phyloP scores from a whole-genome alignment of 208 protist genomes.

The Crithidia brevicula region DNA sequence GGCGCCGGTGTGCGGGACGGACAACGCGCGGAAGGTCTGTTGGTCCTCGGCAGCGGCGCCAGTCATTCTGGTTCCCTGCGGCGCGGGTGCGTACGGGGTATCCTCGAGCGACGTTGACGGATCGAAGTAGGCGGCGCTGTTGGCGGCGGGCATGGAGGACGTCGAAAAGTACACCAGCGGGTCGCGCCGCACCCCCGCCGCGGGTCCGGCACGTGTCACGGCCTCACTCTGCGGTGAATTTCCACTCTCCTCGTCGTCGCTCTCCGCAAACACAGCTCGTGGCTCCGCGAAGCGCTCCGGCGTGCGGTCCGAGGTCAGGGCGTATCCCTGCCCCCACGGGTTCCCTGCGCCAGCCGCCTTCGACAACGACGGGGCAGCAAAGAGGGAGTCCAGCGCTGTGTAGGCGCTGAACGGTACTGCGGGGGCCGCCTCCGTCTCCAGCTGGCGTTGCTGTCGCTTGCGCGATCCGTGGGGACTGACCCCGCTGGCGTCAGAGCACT shows the following conservation, averaged over 20 bases:
- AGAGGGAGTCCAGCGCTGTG: constrained; percentile 15
- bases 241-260: constrained; percentile 41
- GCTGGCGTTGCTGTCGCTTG: constrained; percentile 2
- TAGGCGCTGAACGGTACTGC: constrained; percentile 10
- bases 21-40: neutral
- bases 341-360: neutral
- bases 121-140: neutral
- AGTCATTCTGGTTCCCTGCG: neutral
- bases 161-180: constrained; percentile 32
- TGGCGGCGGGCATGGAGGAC: neutral
- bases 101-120: neutral
- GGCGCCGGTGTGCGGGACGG: neutral
- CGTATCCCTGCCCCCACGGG: constrained; percentile 1
- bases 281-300: constrained; percentile 24
- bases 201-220: neutral
- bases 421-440: neutral
- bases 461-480: constrained; percentile 4
- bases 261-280: constrained; percentile 42
- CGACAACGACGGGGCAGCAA: constrained; percentile 8
- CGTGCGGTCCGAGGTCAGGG: neutral
- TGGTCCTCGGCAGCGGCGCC: neutral
- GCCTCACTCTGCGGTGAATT: constrained; percentile 13
- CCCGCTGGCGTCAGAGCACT: constrained; percentile 13
- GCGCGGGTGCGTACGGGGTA: neutral
- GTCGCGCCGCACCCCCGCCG: constrained; percentile 20